Percentiles rank a stretch among this genome's conserved stretches.
phyloP scores from a whole-genome alignment of 2,329 filamentous ascomycete genomes.

The Triangularia setosa region DNA sequence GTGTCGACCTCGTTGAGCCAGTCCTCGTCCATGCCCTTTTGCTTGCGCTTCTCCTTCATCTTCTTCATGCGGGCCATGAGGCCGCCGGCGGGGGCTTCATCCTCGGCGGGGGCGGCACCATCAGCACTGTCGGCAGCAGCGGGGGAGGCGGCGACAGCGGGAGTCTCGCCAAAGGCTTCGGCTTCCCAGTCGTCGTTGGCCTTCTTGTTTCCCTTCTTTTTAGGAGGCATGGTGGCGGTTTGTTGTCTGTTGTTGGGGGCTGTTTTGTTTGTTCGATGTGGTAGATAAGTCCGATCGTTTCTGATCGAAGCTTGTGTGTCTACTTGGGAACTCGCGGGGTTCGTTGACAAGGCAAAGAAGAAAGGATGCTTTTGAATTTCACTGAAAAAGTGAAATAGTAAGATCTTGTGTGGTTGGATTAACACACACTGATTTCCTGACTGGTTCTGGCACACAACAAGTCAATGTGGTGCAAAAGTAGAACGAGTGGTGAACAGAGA shows the following conservation, averaged over 20 bases:
- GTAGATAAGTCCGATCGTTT: background rate
- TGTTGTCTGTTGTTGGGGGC: background rate
- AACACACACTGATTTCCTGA: background rate
- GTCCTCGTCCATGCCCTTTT: conserved; percentile 75
- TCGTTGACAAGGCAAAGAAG: no score
- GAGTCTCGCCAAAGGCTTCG: conserved; percentile 76
- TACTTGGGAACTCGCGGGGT: no score
- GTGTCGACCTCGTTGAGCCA: conserved; percentile 63
- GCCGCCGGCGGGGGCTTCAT: conserved; percentile 59
- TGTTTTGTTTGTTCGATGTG: background rate
- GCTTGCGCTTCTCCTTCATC: conserved; percentile 82
- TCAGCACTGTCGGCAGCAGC: conserved; percentile 35
- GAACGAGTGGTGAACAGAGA: background rate
- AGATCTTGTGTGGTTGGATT: no score
- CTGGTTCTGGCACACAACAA: background rate
- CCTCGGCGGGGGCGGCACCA: conserved; percentile 45
- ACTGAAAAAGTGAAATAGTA: background rate
- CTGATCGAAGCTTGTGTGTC: no score
- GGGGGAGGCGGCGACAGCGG: conserved; percentile 54
- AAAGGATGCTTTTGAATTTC: background rate
- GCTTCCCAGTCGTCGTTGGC: conserved; percentile 91
- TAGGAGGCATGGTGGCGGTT: conserved; percentile 70
- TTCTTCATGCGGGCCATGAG: conserved; percentile 78
- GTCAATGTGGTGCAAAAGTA: background rate
- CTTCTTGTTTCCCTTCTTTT: conserved; percentile 86